Conservation (phyloP, 2,329 filamentous ascomycete genomes). For the Scytalidium lignicola region DNA sequence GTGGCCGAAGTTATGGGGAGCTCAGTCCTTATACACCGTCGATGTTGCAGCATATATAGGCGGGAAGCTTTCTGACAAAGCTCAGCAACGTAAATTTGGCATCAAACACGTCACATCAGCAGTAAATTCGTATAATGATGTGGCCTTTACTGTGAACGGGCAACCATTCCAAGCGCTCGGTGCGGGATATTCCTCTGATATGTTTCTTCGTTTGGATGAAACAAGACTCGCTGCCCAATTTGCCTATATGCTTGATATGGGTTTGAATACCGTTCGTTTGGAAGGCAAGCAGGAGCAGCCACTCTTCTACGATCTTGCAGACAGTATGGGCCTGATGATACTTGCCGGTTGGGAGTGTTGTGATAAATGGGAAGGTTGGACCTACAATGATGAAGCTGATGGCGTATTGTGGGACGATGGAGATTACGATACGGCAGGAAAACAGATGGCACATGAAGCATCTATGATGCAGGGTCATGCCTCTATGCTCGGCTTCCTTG, state of each 20-base stretch:
- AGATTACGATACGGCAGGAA: constrained; percentile 51
- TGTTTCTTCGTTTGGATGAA: constrained; percentile 54
- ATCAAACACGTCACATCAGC: constrained; percentile 48
- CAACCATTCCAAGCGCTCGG: constrained; percentile 55
- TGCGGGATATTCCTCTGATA: constrained; percentile 55
- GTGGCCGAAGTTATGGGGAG: constrained; percentile 58
- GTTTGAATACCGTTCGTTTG: constrained; percentile 57
- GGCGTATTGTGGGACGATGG: constrained; percentile 42
- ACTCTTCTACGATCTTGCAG: constrained; percentile 53
- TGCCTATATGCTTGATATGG: constrained; percentile 52
- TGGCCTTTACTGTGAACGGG: constrained; percentile 50
- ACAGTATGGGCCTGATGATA: constrained; percentile 55
- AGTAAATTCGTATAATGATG: constrained; percentile 49
- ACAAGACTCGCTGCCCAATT: constrained; percentile 44
- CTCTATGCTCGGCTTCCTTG: constrained; percentile 50
- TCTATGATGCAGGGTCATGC: constrained; percentile 56
- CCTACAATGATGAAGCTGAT: constrained; percentile 49
- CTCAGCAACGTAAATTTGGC: constrained; percentile 38
- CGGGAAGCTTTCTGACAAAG: constrained; percentile 22
- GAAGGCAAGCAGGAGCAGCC: constrained; percentile 63
- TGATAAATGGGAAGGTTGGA: constrained; percentile 63
- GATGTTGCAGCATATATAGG: constrained; percentile 2
- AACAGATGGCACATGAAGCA: constrained; percentile 55
- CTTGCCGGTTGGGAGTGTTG: constrained; percentile 63
- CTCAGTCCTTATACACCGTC: constrained; percentile 44